Evolutionary conservation across 2,329 filamentous ascomycete species (phyloP).

Genomic region (Aschersonia sp.): DNA sequence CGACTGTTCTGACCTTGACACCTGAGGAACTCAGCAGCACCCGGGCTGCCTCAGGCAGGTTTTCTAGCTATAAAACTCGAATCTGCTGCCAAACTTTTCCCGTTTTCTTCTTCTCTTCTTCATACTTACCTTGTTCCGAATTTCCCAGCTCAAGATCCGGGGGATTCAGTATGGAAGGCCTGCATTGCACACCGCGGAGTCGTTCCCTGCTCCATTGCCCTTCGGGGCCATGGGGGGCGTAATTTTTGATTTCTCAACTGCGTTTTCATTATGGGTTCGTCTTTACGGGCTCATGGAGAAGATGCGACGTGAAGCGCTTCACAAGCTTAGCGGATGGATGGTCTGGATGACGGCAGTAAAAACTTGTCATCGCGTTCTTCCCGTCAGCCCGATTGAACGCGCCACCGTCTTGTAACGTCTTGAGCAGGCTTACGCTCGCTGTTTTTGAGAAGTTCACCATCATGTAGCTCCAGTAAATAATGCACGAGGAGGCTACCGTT

Average conservation of each 20-base stretch:
- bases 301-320: background rate
- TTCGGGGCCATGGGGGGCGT: constrained; percentile 37
- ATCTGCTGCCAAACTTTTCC: constrained; percentile 4
- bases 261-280: background rate
- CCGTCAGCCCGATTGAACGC: too few species aligned
- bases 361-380: too few species aligned
- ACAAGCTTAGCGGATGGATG: too few species aligned
- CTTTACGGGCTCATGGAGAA: background rate
- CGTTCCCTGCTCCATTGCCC: constrained; percentile 33
- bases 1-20: background rate
- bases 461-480: too few species aligned
- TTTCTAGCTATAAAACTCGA: constrained; percentile 18
- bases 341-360: too few species aligned
- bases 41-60: constrained; percentile 11
- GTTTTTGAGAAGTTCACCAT: too few species aligned
- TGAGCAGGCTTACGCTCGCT: too few species aligned
- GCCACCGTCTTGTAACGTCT: too few species aligned
- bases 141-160: constrained; percentile 29
- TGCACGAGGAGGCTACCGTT: too few species aligned
- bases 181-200: constrained; percentile 43
- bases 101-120: constrained; percentile 24
- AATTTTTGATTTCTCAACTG: constrained; percentile 34
- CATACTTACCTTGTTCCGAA: constrained; percentile 40
- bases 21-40: constrained; percentile 1
- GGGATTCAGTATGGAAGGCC: constrained; percentile 28